phyloP scores from a whole-genome alignment of 805 yeast species.

The Yarrowia alimentaria region DNA sequence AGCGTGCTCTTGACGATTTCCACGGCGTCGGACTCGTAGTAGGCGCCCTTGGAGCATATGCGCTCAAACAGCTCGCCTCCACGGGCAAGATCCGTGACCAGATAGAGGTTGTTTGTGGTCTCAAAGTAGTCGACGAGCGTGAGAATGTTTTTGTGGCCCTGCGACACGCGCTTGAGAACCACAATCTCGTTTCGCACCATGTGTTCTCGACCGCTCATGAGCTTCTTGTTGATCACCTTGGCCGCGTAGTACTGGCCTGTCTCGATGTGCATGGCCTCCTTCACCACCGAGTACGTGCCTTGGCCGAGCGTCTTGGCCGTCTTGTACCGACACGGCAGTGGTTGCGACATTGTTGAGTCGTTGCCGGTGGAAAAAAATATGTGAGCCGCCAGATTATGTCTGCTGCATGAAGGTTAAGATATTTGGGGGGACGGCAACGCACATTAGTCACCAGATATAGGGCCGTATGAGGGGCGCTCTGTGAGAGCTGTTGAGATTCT shows the following conservation, averaged over 20 bases:
- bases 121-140: conserved; percentile 69
- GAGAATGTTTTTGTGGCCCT: conserved; percentile 54
- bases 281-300: conserved; percentile 47
- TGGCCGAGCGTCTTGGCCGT: conserved; percentile 44
- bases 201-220: conserved; percentile 54
- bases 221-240: conserved; percentile 50
- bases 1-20: conserved; percentile 51
- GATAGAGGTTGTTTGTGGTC: conserved; percentile 51
- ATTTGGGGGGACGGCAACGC: no score
- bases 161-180: conserved; percentile 52
- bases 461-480: no score
- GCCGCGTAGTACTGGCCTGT: conserved; percentile 52
- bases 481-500: no score
- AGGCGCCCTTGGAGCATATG: conserved; percentile 48
- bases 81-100: conserved; percentile 64
- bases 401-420: conserved; percentile 17
- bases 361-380: no score
- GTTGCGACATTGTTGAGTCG: conserved; percentile 23
- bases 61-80: conserved; percentile 70
- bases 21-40: conserved; percentile 51
- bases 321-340: conserved; percentile 35
- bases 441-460: no score
- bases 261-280: conserved; percentile 44
- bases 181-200: conserved; percentile 61
- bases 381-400: background rate